Evolutionary conservation across 2,329 filamentous ascomycete species (phyloP), one percentile per base, ranked within the genome.

Genomic region (Periglandula ipomoeae): DNA sequence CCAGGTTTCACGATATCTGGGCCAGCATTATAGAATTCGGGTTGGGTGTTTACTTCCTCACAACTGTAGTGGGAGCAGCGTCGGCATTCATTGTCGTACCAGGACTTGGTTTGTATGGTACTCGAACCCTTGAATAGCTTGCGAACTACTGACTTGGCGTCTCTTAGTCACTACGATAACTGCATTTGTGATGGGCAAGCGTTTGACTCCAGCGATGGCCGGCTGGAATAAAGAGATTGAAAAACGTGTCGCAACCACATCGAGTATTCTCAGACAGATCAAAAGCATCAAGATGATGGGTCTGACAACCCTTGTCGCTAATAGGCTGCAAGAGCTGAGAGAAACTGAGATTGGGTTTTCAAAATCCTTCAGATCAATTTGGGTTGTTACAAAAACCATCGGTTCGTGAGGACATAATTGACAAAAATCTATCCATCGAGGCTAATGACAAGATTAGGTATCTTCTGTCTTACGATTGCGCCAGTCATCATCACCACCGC

Each of bases 81-180:
- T 45, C 35, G 7, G 48, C 53, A 11, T 42, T 55, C 7, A 43
- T 51, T 8, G 78, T 76, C 84, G 89, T 89, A 49, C 87, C 86
- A 2, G 81, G 84, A 51, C 87, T 82, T n/a, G 45, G 57, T 48
- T 35, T 43, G 44, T 48, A 22, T 20, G n/a, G n/a, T n/a, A n/a
- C n/a, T n/a, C n/a, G n/a, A n/a, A n/a, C n/a, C n/a, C n/a, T n/a
- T n/a, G n/a, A n/a, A n/a, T n/a, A n/a, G n/a, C n/a, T 8, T 39
- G 1, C 19, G 3, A 7, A 1, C 10, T 2, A 13, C n/a, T 4
- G 13, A 13, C 24, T 39, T 34, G 24, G 37, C n/a, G 4, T 0
- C 64, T 61, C 9, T 23, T n/a, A 2, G 69, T 63, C 0, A 69
- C 60, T 65, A 74, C 72, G 67, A 40, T 66, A 49, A 22, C 53